Base-by-base conservation (phyloP, 495 filamentous ascomycete genomes). In the Lophium mytilinum region DNA sequence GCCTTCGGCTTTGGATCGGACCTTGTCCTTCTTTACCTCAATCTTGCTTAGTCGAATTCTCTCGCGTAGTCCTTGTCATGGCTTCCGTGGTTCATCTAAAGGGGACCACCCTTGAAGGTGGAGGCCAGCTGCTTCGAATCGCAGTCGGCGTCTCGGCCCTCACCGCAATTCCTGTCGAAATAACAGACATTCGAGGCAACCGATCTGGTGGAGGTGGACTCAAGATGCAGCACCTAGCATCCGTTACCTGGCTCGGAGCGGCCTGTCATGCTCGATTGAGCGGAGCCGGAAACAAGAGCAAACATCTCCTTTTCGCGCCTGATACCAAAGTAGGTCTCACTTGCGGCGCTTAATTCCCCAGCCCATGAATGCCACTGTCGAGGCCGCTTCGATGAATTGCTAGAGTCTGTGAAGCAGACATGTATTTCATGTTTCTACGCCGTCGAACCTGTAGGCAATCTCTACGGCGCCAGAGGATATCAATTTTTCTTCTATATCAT, bases 81-180 rank as follows among this genome's bases (percentile, higher is more conserved):
- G 8, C 34, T 14, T 8, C 18, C 34, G 37, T 35, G 17, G n/a
- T 50, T 3, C 63, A 62, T 43, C 52, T 66, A 24, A 52, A 59
- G 56, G 64, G 65, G n/a, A 67, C 62, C n/a, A 87, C 80, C 0
- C 87, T 91, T 11, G 90, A 94, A 73, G 89, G 90, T 37, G 90
- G 89, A 34, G 90, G 89, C 9, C 89, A 95, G 68, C 74, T 95
- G 0, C 78, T 93, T 33, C 80, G 90, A 45, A 76, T 88, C 42
- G 87, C 87, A 1, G 69, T 87, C 34, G 80, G 78, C 9, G 70
- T 95, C 1, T 82, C 88, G 0, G 81, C 86, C 0, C 73, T 94
- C 6, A 85, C 83, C 8, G 71, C 75, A 5, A 76, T 72, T 8
- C 80, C 88, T 6, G 73, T 95, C 46, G 74, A 76, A 41, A 83